Conservation (phyloP, 495 filamentous ascomycete genomes). For the Parachaetomium inaequale region DNA sequence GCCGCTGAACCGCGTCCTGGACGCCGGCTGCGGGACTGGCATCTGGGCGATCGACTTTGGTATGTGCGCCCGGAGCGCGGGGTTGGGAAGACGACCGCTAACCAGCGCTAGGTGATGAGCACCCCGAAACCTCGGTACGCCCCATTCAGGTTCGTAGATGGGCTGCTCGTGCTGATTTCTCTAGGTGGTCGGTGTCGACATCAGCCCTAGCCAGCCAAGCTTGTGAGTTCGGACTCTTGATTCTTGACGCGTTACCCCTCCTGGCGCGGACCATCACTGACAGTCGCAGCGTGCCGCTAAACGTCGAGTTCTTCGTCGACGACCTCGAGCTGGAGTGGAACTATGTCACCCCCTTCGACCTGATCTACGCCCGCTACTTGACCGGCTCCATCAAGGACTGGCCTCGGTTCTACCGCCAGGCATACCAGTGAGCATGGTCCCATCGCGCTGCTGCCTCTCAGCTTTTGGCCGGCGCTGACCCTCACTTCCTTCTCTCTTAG, state of each 20-base stretch:
- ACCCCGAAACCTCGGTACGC: conserved; percentile 7
- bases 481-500: not conserved
- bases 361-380: conserved; percentile 39
- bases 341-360: conserved; percentile 17
- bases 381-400: conserved; percentile 50
- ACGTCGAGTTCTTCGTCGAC: conserved; percentile 53
- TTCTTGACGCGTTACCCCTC: no score
- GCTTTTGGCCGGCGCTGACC: not conserved
- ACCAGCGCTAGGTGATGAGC: not conserved
- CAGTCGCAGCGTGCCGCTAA: conserved; percentile 41
- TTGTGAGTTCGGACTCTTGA: no score
- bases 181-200: conserved; percentile 52
- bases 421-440: not conserved
- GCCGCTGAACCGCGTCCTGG: conserved; percentile 41
- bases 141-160: not conserved
- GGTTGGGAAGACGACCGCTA: not conserved
- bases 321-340: conserved; percentile 54
- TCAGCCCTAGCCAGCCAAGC: conserved; percentile 15
- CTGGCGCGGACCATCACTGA: no score
- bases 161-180: conserved; percentile 8
- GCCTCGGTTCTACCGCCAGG: conserved; percentile 30
- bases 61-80: not conserved
- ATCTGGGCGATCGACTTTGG: conserved; percentile 50
- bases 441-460: no score
- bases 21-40: conserved; percentile 54